Conservation (phyloP, 768 basidiomycete species). For the Gelatoporia subvermispora region DNA sequence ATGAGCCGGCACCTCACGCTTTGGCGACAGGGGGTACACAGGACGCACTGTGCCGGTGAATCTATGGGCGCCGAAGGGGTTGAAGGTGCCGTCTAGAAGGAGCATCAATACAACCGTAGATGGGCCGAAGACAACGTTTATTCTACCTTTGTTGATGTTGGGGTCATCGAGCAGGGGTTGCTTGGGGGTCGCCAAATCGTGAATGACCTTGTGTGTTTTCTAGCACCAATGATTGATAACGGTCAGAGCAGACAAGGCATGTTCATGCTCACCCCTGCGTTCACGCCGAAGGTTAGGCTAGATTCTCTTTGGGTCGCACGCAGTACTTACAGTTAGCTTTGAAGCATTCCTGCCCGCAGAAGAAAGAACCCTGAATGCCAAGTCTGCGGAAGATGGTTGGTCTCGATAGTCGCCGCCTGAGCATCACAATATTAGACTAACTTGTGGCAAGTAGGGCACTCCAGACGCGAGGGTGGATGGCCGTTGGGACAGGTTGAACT, state of each 20-base stretch:
- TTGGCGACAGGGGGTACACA: conserved; percentile 81
- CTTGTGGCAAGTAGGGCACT: conserved; percentile 95
- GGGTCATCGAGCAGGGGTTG: conserved; percentile 22
- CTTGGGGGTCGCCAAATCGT: conserved; percentile 48
- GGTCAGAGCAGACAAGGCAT: conserved; percentile 30
- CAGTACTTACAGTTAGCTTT: conserved; percentile 79
- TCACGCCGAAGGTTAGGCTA: not conserved
- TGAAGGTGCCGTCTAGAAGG: conserved; percentile 63
- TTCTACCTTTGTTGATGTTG: conserved; percentile 22
- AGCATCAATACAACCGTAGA: not conserved
- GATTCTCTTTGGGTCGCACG: not conserved
- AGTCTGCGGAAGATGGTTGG: conserved; percentile 41
- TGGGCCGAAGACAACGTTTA: not conserved
- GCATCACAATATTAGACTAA: conserved; percentile 31
- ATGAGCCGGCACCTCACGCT: conserved; percentile 71
- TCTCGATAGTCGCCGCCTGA: conserved; percentile 6
- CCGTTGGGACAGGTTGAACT: conserved; percentile 70
- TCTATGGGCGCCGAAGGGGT: conserved; percentile 71
- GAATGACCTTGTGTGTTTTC: conserved; percentile 82
- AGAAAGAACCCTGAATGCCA: conserved; percentile 80
- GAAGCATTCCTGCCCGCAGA: conserved; percentile 96
- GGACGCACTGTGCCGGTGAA: conserved; percentile 81
- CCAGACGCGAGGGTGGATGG: conserved; percentile 79
- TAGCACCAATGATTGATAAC: conserved; percentile 22
- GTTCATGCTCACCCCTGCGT: conserved; percentile 14